Percentiles rank a stretch among this genome's conserved stretches.
Conservation (phyloP, 768 basidiomycete genomes). For the Filobasidium wieringae region DNA sequence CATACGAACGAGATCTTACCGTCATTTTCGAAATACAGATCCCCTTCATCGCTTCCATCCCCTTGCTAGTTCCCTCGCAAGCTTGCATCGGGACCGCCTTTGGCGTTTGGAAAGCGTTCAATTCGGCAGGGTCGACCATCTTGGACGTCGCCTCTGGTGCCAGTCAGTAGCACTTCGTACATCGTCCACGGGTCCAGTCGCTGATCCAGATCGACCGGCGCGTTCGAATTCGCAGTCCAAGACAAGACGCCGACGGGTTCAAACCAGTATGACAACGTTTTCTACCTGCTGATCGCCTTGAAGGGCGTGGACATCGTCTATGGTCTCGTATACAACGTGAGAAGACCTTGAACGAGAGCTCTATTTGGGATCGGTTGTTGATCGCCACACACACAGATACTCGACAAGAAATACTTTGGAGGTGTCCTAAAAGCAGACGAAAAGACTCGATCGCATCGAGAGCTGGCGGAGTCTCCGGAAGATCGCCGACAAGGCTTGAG, state of each 20-base stretch:
- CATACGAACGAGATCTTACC: not conserved
- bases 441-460: not conserved
- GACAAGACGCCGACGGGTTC: not conserved
- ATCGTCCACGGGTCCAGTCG: not conserved
- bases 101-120: slow-evolving; percentile 34
- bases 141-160: slow-evolving; percentile 33
- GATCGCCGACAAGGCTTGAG: slow-evolving; percentile 1
- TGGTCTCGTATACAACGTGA: slow-evolving; percentile 3
- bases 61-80: slow-evolving; percentile 26
- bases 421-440: slow-evolving; percentile 4
- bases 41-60: slow-evolving; percentile 31
- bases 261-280: slow-evolving; percentile 30
- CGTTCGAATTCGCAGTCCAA: not conserved
- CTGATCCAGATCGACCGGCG: not conserved
- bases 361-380: not conserved
- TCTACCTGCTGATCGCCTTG: slow-evolving; percentile 34
- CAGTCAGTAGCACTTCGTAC: slow-evolving; percentile 21
- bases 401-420: slow-evolving; percentile 6
- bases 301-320: slow-evolving; percentile 13
- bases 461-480: not conserved
- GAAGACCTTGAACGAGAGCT: not conserved
- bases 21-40: slow-evolving; percentile 7
- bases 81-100: slow-evolving; percentile 30
- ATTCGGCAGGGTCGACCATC: slow-evolving; percentile 23
- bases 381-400: not conserved